These are phyloP conservation scores for Podospora bellae-mahoneyi DNA, from an alignment of 495 filamentous ascomycete genomes.

Conservation along the genomic window DNA sequence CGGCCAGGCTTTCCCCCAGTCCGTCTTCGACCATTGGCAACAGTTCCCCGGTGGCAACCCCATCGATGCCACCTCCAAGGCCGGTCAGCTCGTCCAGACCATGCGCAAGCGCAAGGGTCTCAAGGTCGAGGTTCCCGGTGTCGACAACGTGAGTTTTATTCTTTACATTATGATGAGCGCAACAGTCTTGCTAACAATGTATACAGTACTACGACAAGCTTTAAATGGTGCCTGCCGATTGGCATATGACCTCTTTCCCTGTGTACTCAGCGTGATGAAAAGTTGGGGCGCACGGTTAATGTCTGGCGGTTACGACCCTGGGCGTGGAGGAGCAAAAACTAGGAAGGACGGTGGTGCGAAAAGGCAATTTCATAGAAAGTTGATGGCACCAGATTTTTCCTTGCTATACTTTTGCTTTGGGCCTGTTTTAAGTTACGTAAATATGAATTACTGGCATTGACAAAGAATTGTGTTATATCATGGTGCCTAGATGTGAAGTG, in stretches of 20 bases:
- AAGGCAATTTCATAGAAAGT: conserved; percentile 23
- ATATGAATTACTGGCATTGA: conserved; percentile 25
- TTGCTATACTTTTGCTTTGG: conserved; percentile 23
- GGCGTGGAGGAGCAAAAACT: conserved; percentile 16
- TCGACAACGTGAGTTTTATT: conserved; percentile 79
- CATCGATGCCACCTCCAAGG: conserved; percentile 78
- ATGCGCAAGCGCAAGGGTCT: conserved; percentile 99
- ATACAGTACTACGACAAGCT: conserved; percentile 98
- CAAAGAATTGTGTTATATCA: neutral
- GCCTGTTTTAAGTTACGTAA: conserved; percentile 33
- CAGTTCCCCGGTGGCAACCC: conserved; percentile 90
- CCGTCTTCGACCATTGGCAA: conserved; percentile 98
- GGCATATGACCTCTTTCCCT: conserved; percentile 39
- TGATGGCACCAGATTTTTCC: conserved; percentile 18
- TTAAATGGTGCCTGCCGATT: conserved; percentile 52
- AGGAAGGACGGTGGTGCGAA: conserved; percentile 20
- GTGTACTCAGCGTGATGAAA: conserved; percentile 33
- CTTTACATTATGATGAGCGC: neutral
- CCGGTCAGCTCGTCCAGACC: conserved; percentile 76
- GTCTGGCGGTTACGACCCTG: conserved; percentile 16
- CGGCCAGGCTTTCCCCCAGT: conserved; percentile 98
- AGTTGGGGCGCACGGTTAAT: conserved; percentile 16
- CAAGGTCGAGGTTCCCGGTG: conserved; percentile 86
- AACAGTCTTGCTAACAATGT: conserved; percentile 50
- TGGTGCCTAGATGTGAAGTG: neutral